Evolutionary conservation across 441 rosid genomes (phyloP).

Genomic region (Erodium texanum): DNA sequence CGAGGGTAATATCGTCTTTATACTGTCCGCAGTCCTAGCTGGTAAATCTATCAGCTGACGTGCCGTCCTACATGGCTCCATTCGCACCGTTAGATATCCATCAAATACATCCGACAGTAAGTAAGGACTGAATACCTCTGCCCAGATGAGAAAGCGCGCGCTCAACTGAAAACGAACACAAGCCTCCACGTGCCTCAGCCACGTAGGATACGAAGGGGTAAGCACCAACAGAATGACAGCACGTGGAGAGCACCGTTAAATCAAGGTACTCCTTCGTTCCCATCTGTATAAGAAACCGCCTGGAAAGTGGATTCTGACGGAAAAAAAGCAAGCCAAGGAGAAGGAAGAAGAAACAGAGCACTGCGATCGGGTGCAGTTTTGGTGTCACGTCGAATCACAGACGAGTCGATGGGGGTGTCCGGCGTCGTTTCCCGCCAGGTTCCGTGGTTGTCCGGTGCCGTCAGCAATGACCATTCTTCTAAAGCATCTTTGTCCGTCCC

Average conservation of each 20-base stretch:
- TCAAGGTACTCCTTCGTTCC: too few species aligned
- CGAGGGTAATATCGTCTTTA: not conserved
- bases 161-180: not conserved
- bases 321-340: not conserved
- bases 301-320: not conserved
- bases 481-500: not conserved
- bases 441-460: slow-evolving; percentile 21
- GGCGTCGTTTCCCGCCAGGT: slow-evolving; percentile 29
- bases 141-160: slow-evolving; percentile 1
- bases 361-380: not conserved
- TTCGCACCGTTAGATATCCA: not conserved
- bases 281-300: not conserved
- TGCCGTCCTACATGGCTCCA: not conserved
- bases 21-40: not conserved
- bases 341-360: not conserved
- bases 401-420: slow-evolving; percentile 25
- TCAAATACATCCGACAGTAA: not conserved
- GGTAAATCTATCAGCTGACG: not conserved
- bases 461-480: not conserved
- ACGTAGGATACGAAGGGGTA: not conserved
- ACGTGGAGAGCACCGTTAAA: not conserved
- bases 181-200: not conserved
- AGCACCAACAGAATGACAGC: slow-evolving; percentile 1
- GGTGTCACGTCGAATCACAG: too few species aligned
- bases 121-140: not conserved